Percentiles rank a stretch among this genome's conserved stretches.
Conservation (phyloP, 2,329 filamentous ascomycete genomes). For the Leptographium lundbergii region DNA sequence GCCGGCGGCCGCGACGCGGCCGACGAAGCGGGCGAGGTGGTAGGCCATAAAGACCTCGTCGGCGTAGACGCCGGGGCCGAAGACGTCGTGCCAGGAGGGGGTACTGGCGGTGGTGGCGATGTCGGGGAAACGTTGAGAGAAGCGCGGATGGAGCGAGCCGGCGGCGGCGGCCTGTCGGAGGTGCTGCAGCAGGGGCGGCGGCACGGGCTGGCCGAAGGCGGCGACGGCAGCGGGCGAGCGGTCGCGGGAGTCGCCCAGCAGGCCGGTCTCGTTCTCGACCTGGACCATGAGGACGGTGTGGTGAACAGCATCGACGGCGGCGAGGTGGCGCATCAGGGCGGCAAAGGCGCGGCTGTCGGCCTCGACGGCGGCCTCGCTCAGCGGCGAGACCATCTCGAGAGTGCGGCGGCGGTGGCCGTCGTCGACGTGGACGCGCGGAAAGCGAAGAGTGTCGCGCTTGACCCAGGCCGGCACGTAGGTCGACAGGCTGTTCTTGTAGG, state of each 20-base stretch:
- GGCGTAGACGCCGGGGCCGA: conserved; percentile 16
- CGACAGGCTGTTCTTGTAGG: conserved; percentile 16
- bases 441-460: conserved; percentile 15
- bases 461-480: conserved; percentile 17
- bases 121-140: neutral
- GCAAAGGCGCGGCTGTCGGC: conserved; percentile 18
- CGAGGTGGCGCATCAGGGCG: conserved; percentile 20
- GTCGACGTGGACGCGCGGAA: conserved; percentile 15
- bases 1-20: conserved; percentile 22
- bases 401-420: conserved; percentile 15
- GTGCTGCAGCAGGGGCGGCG: conserved; percentile 1
- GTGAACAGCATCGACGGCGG: conserved; percentile 29
- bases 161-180: conserved; percentile 4
- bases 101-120: neutral
- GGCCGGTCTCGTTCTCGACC: conserved; percentile 42
- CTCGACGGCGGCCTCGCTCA: conserved; percentile 11
- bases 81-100: conserved; percentile 16
- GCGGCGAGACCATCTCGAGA: conserved; percentile 17
- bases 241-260: conserved; percentile 39
- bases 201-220: conserved; percentile 22
- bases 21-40: conserved; percentile 20
- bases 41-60: conserved; percentile 26
- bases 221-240: conserved; percentile 26
- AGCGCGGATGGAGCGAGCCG: neutral
- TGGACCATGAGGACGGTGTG: conserved; percentile 43